A percentile compares a stretch with the other conserved stretches of the same genome.
These are phyloP conservation scores for Nothomitra cinnamomea DNA, from an alignment of 2,329 filamentous ascomycete genomes.

Conservation along the genomic window DNA sequence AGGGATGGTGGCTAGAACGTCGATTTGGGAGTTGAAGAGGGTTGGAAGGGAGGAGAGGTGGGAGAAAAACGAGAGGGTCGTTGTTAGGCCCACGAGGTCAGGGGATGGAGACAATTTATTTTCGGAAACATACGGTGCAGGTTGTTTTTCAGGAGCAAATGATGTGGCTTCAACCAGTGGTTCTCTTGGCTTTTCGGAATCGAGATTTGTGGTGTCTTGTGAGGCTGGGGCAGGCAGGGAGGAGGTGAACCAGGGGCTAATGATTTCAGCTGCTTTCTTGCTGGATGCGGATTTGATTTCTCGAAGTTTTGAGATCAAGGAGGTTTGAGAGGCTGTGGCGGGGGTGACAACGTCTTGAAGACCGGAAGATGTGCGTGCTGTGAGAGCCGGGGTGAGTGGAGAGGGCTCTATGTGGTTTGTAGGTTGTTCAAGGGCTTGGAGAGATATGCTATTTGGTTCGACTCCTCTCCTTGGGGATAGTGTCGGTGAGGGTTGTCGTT, in stretches of 20 bases:
- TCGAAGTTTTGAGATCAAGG: background rate
- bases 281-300: background rate
- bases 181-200: background rate
- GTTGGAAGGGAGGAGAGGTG: background rate
- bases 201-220: background rate
- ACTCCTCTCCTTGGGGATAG: background rate
- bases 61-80: constrained; percentile 4
- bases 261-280: background rate
- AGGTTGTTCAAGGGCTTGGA: background rate
- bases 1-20: constrained; percentile 4
- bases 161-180: background rate
- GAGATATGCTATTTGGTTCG: background rate
- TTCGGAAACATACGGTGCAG: no score
- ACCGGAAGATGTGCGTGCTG: background rate
- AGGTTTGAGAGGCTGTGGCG: background rate
- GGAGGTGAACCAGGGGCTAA: background rate
- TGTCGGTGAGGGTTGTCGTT: background rate
- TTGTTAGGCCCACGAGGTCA: background rate
- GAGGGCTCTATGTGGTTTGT: no score
- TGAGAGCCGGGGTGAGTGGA: no score
- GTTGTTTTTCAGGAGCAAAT: no score
- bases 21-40: constrained; percentile 1
- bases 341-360: background rate
- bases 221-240: background rate
- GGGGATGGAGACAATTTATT: background rate